Conservation (phyloP, 805 yeast genomes). For the Saccharomyces jurei region DNA sequence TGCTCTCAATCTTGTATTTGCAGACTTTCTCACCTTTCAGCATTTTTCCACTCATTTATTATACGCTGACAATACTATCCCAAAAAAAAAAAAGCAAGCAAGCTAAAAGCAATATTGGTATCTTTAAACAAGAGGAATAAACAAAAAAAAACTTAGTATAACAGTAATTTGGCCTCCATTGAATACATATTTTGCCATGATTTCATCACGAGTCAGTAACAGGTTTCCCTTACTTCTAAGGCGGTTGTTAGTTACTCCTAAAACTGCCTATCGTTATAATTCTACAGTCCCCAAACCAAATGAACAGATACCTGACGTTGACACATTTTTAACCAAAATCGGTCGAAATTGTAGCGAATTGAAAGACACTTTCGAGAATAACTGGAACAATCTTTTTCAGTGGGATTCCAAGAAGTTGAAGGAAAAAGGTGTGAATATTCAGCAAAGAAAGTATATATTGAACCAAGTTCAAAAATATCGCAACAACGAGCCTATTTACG, state of each 20-base stretch:
- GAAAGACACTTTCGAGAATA: conserved; percentile 58
- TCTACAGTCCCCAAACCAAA: conserved; percentile 43
- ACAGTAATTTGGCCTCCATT: neutral
- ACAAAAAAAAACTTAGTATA: neutral
- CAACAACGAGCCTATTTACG: conserved; percentile 47
- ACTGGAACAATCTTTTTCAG: conserved; percentile 59
- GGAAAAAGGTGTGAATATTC: conserved; percentile 66
- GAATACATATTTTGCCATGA: neutral
- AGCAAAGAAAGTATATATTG: conserved; percentile 64
- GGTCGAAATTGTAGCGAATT: conserved; percentile 71
- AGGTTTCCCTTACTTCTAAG: neutral
- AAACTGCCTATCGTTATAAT: neutral
- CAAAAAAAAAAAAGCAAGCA: neutral
- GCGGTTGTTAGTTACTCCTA: neutral
- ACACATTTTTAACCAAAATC: conserved; percentile 63
- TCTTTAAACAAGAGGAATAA: neutral
- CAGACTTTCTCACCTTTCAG: neutral
- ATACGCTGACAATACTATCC: neutral
- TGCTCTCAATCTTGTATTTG: neutral
- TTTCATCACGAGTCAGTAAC: neutral
- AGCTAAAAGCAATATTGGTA: neutral
- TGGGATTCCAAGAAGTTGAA: conserved; percentile 52
- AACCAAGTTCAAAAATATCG: conserved; percentile 63
- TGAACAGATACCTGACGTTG: conserved; percentile 53
- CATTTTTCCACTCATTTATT: neutral